Conservation (phyloP, 108 stramenopile genomes). For the Nitzschia sp. region DNA sequence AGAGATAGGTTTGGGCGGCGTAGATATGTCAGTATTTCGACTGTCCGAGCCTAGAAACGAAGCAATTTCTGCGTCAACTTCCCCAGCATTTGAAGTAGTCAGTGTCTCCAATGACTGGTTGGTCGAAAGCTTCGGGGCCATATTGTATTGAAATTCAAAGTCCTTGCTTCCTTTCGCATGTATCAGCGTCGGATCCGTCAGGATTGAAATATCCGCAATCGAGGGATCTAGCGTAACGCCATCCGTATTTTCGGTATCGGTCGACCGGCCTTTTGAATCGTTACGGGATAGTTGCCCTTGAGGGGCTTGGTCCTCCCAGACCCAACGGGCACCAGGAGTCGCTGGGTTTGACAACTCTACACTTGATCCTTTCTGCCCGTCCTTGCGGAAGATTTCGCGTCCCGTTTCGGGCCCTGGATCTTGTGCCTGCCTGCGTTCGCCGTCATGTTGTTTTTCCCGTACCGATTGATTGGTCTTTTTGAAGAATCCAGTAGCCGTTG, state of each 20-base stretch:
- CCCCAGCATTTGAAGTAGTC: neutral
- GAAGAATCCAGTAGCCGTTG: neutral
- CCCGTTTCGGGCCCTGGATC: neutral
- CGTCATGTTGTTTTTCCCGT: neutral
- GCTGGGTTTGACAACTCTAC: neutral
- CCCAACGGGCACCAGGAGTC: constrained; percentile 13
- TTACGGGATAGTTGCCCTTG: neutral
- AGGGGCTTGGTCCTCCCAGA: neutral
- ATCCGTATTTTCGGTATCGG: constrained; percentile 37
- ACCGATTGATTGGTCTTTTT: neutral
- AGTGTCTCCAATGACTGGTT: too few species aligned
- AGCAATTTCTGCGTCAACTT: neutral
- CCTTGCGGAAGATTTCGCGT: neutral
- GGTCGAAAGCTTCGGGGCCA: too few species aligned
- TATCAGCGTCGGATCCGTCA: constrained; percentile 37
- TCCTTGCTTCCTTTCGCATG: too few species aligned
- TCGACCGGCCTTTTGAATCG: constrained; percentile 18
- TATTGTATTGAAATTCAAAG: too few species aligned
- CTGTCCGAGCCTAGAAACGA: too few species aligned
- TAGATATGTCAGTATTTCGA: too few species aligned
- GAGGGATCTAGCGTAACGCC: constrained; percentile 44
- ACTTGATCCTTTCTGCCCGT: neutral
- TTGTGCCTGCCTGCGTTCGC: neutral
- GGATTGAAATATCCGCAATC: constrained; percentile 34
- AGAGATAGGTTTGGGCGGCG: too few species aligned